Evolutionary conservation across 2,329 filamentous ascomycete species (phyloP).

Genomic region (Fonsecaea multimorphosa): DNA sequence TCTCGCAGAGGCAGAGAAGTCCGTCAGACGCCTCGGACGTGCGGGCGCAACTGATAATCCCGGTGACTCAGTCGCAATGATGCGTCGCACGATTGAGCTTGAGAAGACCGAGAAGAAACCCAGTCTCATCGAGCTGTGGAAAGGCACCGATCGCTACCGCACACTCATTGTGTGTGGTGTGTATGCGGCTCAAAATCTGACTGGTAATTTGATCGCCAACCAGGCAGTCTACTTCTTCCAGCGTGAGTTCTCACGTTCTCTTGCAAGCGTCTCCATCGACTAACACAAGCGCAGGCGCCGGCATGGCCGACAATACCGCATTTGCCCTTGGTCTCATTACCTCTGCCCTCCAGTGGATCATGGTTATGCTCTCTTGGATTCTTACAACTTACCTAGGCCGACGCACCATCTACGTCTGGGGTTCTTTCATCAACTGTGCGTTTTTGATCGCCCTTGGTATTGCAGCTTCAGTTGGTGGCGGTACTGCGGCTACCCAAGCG

Average conservation of each 20-base stretch:
- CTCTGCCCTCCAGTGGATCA: conserved; percentile 66
- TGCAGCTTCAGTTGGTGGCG: conserved; percentile 58
- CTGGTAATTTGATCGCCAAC: conserved; percentile 68
- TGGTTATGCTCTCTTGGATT: conserved; percentile 71
- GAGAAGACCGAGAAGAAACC: conserved; percentile 42
- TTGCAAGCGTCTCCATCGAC: conserved; percentile 35
- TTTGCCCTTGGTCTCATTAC: conserved; percentile 70
- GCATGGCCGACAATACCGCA: conserved; percentile 60
- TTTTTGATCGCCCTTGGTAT: conserved; percentile 66
- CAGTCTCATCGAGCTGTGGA: conserved; percentile 43
- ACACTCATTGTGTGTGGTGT: conserved; percentile 45
- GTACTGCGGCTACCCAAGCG: conserved; percentile 55
- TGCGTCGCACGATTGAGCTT: conserved; percentile 45
- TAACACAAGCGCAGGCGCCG: conserved; percentile 61
- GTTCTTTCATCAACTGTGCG: conserved; percentile 59
- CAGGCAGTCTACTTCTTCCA: conserved; percentile 68
- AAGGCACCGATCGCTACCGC: conserved; percentile 44
- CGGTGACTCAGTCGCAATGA: conserved; percentile 45
- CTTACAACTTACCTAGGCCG: conserved; percentile 69
- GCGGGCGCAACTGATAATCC: conserved; percentile 46
- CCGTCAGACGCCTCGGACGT: conserved; percentile 59
- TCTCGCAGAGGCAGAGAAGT: conserved; percentile 52
- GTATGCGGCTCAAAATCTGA: conserved; percentile 54
- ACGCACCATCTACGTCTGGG: conserved; percentile 69
- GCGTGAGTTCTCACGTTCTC: conserved; percentile 39